A percentile compares a stretch with the other conserved stretches of the same genome.
phyloP scores from a whole-genome alignment of 495 filamentous ascomycete species.

The Choiromyces venosus region DNA sequence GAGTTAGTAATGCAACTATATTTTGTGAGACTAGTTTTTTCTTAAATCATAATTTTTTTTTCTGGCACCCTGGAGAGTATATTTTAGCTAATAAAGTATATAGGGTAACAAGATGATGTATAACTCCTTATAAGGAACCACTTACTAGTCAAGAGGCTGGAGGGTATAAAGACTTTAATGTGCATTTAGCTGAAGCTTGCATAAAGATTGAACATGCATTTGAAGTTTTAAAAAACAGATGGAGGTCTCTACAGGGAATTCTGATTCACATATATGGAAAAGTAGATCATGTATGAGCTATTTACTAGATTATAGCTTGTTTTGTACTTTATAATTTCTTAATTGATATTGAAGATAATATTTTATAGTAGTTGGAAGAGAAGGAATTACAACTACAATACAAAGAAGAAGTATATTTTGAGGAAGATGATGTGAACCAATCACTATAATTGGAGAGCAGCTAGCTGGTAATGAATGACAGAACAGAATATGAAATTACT shows the following conservation, averaged over 20 bases:
- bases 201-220: background rate
- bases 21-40: background rate
- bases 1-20: too few relatives aligned
- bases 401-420: too few relatives aligned
- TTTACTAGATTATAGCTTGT: background rate
- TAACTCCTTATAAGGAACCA: background rate
- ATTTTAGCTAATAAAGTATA: background rate
- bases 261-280: background rate
- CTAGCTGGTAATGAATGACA: too few relatives aligned
- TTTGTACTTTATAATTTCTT: background rate
- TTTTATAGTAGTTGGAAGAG: too few relatives aligned
- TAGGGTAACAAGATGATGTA: background rate
- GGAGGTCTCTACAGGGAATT: background rate
- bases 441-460: too few relatives aligned
- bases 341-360: background rate
- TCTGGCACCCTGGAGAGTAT: background rate
- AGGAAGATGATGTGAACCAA: too few relatives aligned
- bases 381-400: too few relatives aligned
- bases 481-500: too few relatives aligned
- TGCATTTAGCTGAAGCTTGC: background rate
- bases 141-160: background rate
- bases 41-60: too few relatives aligned
- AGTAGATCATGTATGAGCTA: background rate
- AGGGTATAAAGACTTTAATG: background rate
- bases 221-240: background rate